A percentile compares a stretch with the other conserved stretches of the same genome.
Conservation (phyloP, 345 rosid genomes). For the Ricinus communis region DNA sequence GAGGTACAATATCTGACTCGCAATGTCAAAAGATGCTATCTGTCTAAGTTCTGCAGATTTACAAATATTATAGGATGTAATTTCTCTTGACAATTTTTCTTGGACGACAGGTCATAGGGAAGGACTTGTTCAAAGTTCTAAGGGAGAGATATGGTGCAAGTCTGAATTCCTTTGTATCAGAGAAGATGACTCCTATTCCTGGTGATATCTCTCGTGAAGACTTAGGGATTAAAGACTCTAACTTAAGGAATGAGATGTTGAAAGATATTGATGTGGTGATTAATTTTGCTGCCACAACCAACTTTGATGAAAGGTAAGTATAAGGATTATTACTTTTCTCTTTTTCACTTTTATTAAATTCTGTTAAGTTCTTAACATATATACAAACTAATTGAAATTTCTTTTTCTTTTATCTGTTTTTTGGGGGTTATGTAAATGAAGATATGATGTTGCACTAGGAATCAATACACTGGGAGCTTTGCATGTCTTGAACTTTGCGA, state of each 20-base stretch:
- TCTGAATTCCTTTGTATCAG: slow-evolving; percentile 1
- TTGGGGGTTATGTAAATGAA: too few relatives aligned
- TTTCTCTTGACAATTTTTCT: too few relatives aligned
- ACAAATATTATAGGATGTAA: too few relatives aligned
- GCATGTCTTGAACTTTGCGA: slow-evolving; percentile 49
- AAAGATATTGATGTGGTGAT: slow-evolving; percentile 31
- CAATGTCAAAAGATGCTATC: too few relatives aligned
- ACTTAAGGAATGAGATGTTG: slow-evolving; percentile 29
- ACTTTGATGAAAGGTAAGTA: slow-evolving; percentile 41
- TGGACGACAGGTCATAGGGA: slow-evolving; percentile 32
- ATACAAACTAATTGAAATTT: not conserved
- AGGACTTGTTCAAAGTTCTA: slow-evolving; percentile 22
- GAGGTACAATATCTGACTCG: too few relatives aligned
- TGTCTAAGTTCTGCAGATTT: too few relatives aligned
- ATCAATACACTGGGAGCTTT: slow-evolving; percentile 60
- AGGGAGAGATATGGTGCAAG: slow-evolving; percentile 17
- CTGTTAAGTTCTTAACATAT: not conserved
- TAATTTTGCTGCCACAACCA: slow-evolving; percentile 46
- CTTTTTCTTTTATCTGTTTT: too few relatives aligned
- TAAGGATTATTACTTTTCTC: not conserved
- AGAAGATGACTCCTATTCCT: slow-evolving; percentile 21
- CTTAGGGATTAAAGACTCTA: slow-evolving; percentile 26
- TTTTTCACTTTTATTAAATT: not conserved
- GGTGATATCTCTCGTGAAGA: slow-evolving; percentile 36
- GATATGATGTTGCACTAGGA: slow-evolving; percentile 50